A percentile compares a stretch with the other conserved stretches of the same genome.
phyloP scores from a whole-genome alignment of 2,329 filamentous ascomycete species.

The Stagonosporopsis chrysanthemi region DNA sequence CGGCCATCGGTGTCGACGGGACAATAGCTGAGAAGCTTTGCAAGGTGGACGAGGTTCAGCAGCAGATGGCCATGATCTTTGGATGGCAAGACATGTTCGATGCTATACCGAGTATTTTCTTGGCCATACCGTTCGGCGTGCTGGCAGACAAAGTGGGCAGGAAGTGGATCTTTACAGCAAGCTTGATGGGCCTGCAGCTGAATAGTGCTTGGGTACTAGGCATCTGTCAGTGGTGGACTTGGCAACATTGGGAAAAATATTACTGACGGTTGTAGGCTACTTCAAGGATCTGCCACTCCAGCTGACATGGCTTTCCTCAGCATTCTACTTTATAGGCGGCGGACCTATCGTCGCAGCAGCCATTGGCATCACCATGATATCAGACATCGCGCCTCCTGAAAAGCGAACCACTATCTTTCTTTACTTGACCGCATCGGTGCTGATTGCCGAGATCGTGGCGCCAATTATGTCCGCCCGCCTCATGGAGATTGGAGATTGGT shows the following conservation, averaged over 20 bases:
- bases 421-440: conserved; percentile 40
- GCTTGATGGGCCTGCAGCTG: conserved; percentile 52
- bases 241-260: not conserved
- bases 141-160: conserved; percentile 58
- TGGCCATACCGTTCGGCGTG: conserved; percentile 59
- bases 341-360: conserved; percentile 57
- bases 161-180: conserved; percentile 54
- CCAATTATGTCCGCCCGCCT: conserved; percentile 43
- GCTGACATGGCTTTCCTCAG: conserved; percentile 57
- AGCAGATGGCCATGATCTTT: conserved; percentile 59
- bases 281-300: conserved; percentile 53
- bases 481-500: conserved; percentile 46
- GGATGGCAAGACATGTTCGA: conserved; percentile 60
- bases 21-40: conserved; percentile 58
- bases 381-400: conserved; percentile 58
- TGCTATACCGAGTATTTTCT: conserved; percentile 52
- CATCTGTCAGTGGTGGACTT: conserved; percentile 36
- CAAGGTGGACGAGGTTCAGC: conserved; percentile 59
- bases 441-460: conserved; percentile 45
- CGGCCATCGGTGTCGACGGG: conserved; percentile 52
- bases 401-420: conserved; percentile 48
- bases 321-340: conserved; percentile 57
- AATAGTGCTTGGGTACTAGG: conserved; percentile 42
- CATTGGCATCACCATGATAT: conserved; percentile 59
- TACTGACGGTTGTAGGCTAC: conserved; percentile 31